Evolutionary conservation across 495 filamentous ascomycete species (phyloP).

Genomic region (Xylaria flabelliformis): DNA sequence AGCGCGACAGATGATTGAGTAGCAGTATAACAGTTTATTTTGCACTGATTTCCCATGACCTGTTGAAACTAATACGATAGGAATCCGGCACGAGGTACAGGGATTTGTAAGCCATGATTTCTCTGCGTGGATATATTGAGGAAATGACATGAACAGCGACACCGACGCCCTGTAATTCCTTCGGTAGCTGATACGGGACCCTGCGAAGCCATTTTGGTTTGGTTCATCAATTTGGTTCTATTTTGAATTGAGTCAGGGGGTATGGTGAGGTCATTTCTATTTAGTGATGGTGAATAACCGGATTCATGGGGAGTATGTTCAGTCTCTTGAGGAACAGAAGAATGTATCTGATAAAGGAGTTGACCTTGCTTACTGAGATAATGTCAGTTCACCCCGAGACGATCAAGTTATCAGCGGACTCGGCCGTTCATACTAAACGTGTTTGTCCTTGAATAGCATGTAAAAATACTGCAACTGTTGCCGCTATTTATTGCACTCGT

Average conservation of each 20-base stretch:
- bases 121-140: background rate
- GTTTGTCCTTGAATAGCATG: background rate
- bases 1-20: background rate
- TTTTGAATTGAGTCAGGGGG: background rate
- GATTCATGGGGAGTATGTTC: background rate
- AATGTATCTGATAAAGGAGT: background rate
- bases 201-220: background rate
- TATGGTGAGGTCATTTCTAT: too few species aligned
- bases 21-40: constrained; percentile 1
- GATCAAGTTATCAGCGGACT: background rate
- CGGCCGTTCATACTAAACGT: background rate
- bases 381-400: background rate
- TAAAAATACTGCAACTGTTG: background rate
- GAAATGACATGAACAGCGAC: background rate
- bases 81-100: background rate
- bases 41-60: background rate
- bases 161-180: background rate
- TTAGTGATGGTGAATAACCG: background rate
- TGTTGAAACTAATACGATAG: background rate
- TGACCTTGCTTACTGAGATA: background rate
- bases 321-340: background rate
- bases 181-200: background rate
- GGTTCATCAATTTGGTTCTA: background rate
- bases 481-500: background rate
- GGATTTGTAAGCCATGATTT: background rate